phyloP scores from a whole-genome alignment of 2,329 filamentous ascomycete species.

The Ceratocystis eucalypticola region DNA sequence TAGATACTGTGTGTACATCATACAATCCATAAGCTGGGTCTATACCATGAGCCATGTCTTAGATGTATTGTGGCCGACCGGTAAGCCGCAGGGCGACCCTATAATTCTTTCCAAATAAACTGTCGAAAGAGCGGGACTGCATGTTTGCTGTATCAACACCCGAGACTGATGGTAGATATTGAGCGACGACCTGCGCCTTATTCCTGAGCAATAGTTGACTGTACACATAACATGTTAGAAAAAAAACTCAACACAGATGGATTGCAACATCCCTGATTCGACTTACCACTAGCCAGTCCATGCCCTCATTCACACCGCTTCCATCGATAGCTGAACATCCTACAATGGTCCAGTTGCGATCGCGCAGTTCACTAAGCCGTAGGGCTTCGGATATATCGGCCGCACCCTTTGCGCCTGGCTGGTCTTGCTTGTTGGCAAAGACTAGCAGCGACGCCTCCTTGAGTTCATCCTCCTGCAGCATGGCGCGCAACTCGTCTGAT shows the following conservation, averaged over 20 bases:
- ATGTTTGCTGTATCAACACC: neutral
- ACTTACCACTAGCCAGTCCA: constrained; percentile 94
- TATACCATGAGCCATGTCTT: neutral
- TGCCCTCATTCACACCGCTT: constrained; percentile 85
- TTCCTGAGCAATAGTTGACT: constrained; percentile 6
- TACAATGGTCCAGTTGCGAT: constrained; percentile 98
- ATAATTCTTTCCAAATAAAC: neutral
- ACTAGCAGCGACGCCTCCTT: constrained; percentile 84
- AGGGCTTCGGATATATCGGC: constrained; percentile 93
- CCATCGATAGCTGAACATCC: constrained; percentile 94
- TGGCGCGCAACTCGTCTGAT: constrained; percentile 79
- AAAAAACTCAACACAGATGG: neutral
- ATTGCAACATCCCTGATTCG: neutral
- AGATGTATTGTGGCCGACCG: neutral
- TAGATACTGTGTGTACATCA: neutral
- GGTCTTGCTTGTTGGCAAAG: constrained; percentile 98
- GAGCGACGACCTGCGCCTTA: neutral
- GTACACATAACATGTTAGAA: neutral
- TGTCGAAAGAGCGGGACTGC: neutral
- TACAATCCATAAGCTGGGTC: neutral
- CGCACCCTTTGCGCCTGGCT: constrained; percentile 89
- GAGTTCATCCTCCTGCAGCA: constrained; percentile 95
- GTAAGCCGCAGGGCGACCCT: neutral
- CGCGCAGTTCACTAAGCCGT: constrained; percentile 76
- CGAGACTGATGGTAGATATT: neutral